Conservation (phyloP, 2,329 filamentous ascomycete species). For the Aureobasidium sp. region DNA sequence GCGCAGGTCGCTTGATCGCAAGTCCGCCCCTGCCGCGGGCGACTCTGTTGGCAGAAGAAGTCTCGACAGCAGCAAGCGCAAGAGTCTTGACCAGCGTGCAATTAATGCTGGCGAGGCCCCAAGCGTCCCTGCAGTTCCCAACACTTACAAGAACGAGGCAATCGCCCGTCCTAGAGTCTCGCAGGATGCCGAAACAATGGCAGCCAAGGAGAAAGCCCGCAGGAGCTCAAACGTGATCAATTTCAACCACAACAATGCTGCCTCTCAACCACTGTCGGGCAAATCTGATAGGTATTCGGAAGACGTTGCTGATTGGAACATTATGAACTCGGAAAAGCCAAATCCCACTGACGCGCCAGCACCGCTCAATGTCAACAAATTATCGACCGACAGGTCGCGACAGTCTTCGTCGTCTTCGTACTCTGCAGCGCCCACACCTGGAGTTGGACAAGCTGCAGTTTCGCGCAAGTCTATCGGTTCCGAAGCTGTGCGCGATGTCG, state of each 20-base stretch:
- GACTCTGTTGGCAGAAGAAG: neutral
- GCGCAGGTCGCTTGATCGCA: slow-evolving; percentile 3
- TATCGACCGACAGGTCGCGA: neutral
- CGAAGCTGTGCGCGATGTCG: neutral
- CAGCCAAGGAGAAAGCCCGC: slow-evolving; percentile 7
- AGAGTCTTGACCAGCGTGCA: slow-evolving; percentile 7
- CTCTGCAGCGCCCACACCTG: neutral
- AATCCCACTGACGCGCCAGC: slow-evolving; percentile 6
- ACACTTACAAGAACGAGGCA: neutral
- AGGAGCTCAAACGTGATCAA: slow-evolving; percentile 13
- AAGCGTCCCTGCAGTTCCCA: neutral
- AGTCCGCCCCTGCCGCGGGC: neutral
- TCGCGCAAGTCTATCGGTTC: neutral
- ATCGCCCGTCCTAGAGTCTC: neutral
- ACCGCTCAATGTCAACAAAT: slow-evolving; percentile 15
- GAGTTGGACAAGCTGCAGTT: neutral
- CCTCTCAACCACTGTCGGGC: neutral
- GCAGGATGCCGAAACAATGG: neutral
- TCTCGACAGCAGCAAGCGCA: slow-evolving; percentile 1
- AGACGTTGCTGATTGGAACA: slow-evolving; percentile 55
- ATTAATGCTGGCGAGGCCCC: slow-evolving; percentile 3
- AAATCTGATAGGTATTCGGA: slow-evolving; percentile 41
- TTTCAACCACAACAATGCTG: neutral
- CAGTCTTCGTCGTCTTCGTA: neutral
- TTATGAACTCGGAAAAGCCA: slow-evolving; percentile 22